Conservation (phyloP, 2,329 filamentous ascomycete genomes). For the Byssochlamys sp. region DNA sequence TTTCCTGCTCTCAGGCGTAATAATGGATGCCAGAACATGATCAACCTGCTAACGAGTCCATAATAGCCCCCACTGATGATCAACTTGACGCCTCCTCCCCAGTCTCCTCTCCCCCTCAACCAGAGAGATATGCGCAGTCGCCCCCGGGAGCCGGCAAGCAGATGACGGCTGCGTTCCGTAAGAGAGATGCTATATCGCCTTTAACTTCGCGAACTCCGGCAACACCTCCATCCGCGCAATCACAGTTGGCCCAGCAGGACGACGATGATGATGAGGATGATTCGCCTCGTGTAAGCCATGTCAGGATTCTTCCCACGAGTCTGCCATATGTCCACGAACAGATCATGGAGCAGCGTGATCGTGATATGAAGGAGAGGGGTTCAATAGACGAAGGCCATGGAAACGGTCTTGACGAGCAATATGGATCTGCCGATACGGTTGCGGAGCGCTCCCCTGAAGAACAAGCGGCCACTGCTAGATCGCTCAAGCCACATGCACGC, state of each 20-base stretch:
- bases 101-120: slow-evolving; percentile 21
- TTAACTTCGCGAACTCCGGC: slow-evolving; percentile 16
- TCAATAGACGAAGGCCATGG: slow-evolving; percentile 37
- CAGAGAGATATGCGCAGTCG: slow-evolving; percentile 11
- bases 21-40: not conserved
- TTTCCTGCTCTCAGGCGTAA: not conserved
- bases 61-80: slow-evolving; percentile 28
- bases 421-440: slow-evolving; percentile 8
- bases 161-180: slow-evolving; percentile 9
- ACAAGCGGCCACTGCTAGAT: slow-evolving; percentile 68
- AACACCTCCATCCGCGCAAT: slow-evolving; percentile 16
- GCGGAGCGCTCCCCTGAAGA: slow-evolving; percentile 49
- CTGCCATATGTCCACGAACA: slow-evolving; percentile 83
- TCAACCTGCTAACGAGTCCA: slow-evolving; percentile 5
- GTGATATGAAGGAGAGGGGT: slow-evolving; percentile 19
- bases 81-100: slow-evolving; percentile 12
- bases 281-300: slow-evolving; percentile 62
- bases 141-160: slow-evolving; percentile 12
- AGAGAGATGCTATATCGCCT: slow-evolving; percentile 11
- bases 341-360: slow-evolving; percentile 58
- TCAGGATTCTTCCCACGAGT: slow-evolving; percentile 84
- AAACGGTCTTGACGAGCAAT: slow-evolving; percentile 7
- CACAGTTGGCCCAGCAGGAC: slow-evolving; percentile 15
- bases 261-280: slow-evolving; percentile 27
- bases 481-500: slow-evolving; percentile 75